Base-by-base conservation (phyloP, 352 stramenopile genomes). In the Globisporangium iwayamae region DNA sequence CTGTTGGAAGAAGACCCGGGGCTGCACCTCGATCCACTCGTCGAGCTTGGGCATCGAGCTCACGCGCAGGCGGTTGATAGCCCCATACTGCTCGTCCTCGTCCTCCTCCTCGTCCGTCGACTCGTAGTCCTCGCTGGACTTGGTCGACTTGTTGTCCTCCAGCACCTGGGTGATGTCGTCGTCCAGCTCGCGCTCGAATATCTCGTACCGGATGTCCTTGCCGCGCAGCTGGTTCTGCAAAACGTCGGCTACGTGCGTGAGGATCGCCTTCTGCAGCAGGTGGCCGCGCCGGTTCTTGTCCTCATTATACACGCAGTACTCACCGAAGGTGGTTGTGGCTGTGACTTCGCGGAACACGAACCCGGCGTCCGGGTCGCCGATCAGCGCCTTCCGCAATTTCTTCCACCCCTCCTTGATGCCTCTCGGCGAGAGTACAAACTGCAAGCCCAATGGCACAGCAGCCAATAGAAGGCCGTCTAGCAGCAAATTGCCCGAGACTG, bases 191-290 rank as follows among this genome's bases (percentile, higher is more conserved):
- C 61, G 32, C 36, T 64, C 50, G 28, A 79, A 56, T 20, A 85
- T 60, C 25, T 85, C 72, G 67, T 79, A 82, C 45, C 76, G 70
- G 30, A 68, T 62, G 55, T 73, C 66, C 61, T 83, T 78, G 56
- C 66, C 69, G 11, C n/a, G 60, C 30, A 83, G 57, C 25, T 77
- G 58, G 30, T 80, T 59, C 18, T 68, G 41, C 48, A 58, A 11
- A 18, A 58, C 52, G n/a, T 85, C 72, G 9, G 71, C 66, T 36
- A 85, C 57, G 56, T 81, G 74, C 38, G 78, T 63, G 1, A 73
- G 68, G 47, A 83, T 73, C 56, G 76, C 76, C 63, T 83, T 85
- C 64, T 83, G 76, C 34, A 85, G 62, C 51, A 85, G 25, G 30
- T 74, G 57, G 45, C 68, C 52, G 67, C 72, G 63, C 2, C 72